These are phyloP conservation scores for Bothriochloa decipiens DNA, from an alignment of 176 grass and related monocot species.

Conservation along the genomic window DNA sequence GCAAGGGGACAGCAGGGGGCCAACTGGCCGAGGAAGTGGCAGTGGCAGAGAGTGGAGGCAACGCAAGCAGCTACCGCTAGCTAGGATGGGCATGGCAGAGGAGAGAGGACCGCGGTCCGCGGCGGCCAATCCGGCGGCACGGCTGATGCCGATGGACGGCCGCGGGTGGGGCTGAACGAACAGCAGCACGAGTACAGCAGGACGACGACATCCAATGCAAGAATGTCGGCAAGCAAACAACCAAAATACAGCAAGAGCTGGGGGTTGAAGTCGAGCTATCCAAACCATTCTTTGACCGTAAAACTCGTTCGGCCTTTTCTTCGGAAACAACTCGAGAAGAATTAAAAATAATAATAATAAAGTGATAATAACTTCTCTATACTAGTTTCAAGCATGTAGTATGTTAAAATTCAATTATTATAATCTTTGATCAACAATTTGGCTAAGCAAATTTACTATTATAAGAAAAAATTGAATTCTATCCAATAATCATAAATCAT, in stretches of 20 bases:
- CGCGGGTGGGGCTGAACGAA: not conserved
- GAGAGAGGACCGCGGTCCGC: not conserved
- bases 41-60: too few relatives aligned
- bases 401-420: too few relatives aligned
- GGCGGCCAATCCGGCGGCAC: not conserved
- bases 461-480: too few relatives aligned
- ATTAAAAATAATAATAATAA: too few relatives aligned
- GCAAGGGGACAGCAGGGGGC: too few relatives aligned
- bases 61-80: not conserved
- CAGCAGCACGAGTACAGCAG: not conserved
- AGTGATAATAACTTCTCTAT: too few relatives aligned
- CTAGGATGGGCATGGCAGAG: not conserved
- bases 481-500: too few relatives aligned
- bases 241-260: not conserved
- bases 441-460: too few relatives aligned
- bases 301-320: not conserved
- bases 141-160: not conserved
- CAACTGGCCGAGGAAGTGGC: too few relatives aligned
- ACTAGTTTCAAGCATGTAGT: too few relatives aligned
- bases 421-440: too few relatives aligned
- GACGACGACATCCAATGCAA: not conserved
- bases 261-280: not conserved
- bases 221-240: not conserved
- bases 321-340: too few relatives aligned
- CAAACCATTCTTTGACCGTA: not conserved